phyloP scores from a whole-genome alignment of 768 basidiomycete species.

The Mycena vitilis region DNA sequence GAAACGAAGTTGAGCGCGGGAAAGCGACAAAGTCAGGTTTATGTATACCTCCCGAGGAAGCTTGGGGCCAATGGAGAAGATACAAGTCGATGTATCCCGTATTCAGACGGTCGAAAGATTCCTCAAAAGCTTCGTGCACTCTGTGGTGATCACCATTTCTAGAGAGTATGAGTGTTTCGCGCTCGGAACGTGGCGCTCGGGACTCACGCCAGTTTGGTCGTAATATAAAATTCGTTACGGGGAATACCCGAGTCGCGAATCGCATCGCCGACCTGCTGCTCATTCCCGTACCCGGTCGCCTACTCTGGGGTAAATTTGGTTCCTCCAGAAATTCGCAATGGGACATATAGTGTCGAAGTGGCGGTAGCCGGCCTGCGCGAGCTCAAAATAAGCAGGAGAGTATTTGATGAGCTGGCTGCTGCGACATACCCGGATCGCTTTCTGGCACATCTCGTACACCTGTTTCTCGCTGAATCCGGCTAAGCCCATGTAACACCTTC shows the following conservation, averaged over 20 bases:
- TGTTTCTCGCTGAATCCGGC: conserved; percentile 17
- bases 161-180: background rate
- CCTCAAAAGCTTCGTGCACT: conserved; percentile 51
- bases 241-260: conserved; percentile 59
- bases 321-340: background rate
- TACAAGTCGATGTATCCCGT: conserved; percentile 57
- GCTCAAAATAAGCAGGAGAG: background rate
- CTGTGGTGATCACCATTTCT: conserved; percentile 43
- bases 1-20: background rate
- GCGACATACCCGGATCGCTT: conserved; percentile 24
- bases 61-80: conserved; percentile 44
- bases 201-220: conserved; percentile 56
- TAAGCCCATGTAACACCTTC: conserved; percentile 24
- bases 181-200: conserved; percentile 37
- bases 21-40: background rate
- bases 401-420: background rate
- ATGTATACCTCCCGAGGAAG: conserved; percentile 14
- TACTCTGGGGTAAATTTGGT: background rate
- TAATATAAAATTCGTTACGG: conserved; percentile 58
- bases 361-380: conserved; percentile 49
- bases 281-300: conserved; percentile 48
- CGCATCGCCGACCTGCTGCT: conserved; percentile 57
- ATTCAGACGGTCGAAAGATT: conserved; percentile 47
- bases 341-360: conserved; percentile 48
- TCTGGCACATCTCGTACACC: conserved; percentile 31